Percentiles rank a stretch among this genome's conserved stretches.
These are phyloP conservation scores for Colletotrichum navitas DNA, from an alignment of 2,329 filamentous ascomycete species.

Conservation along the genomic window DNA sequence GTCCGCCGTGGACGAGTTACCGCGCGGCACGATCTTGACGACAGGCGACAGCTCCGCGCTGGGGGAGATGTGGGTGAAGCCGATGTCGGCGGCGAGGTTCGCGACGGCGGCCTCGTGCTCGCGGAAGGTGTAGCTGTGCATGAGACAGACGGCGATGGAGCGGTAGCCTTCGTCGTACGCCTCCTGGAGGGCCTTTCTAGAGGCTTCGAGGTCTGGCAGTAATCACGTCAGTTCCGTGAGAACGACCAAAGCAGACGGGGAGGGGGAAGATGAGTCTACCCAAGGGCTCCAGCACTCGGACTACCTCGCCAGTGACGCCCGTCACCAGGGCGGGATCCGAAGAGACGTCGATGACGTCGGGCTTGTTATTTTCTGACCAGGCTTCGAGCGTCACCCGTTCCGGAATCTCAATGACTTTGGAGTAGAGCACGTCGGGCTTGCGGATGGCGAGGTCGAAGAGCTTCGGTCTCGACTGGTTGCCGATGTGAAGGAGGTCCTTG, in stretches of 20 bases:
- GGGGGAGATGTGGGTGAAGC: constrained; percentile 73
- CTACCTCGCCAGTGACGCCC: constrained; percentile 76
- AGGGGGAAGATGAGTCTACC: neutral
- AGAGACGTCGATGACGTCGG: constrained; percentile 24
- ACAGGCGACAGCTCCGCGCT: constrained; percentile 66
- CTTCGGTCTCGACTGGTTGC: constrained; percentile 78
- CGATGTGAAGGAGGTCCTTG: constrained; percentile 78
- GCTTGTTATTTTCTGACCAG: constrained; percentile 39
- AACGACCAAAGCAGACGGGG: rapidly evolving
- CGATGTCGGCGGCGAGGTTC: constrained; percentile 54
- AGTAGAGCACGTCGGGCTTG: constrained; percentile 77
- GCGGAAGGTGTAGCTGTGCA: constrained; percentile 80
- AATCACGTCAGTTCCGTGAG: neutral
- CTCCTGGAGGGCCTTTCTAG: constrained; percentile 67
- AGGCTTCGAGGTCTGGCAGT: constrained; percentile 58
- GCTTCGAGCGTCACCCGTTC: constrained; percentile 79
- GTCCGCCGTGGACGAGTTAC: constrained; percentile 82
- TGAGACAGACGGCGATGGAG: constrained; percentile 77
- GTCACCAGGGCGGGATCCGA: constrained; percentile 53
- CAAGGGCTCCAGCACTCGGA: constrained; percentile 73
- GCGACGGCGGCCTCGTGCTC: constrained; percentile 63
- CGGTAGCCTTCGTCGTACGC: constrained; percentile 72
- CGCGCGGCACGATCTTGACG: constrained; percentile 79
- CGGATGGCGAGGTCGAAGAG: constrained; percentile 80
- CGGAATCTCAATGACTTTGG: constrained; percentile 78